Evolutionary conservation across 2,329 filamentous ascomycete species (phyloP).

Genomic region (Phialocephala subalpina): DNA sequence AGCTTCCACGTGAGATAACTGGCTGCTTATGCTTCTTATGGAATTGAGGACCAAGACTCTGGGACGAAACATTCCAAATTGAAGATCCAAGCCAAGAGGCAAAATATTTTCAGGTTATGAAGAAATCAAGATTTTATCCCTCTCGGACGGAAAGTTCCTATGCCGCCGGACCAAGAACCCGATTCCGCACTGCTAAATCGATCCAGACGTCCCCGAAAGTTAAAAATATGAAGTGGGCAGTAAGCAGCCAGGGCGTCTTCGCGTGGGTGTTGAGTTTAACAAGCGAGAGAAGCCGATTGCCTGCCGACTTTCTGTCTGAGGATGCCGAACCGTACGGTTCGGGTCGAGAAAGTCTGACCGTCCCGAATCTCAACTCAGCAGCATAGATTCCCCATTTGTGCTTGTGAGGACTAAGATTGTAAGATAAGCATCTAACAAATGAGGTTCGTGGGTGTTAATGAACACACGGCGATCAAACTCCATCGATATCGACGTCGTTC

Average conservation of each 20-base stretch:
- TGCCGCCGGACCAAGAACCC: neutral
- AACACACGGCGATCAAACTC: neutral
- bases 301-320: neutral
- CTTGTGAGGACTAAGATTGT: no score
- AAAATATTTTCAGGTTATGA: neutral
- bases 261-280: neutral
- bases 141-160: neutral
- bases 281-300: neutral
- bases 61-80: neutral
- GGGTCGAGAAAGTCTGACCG: constrained; percentile 11
- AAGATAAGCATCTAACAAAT: no score
- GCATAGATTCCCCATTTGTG: no score
- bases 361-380: no score
- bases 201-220: neutral
- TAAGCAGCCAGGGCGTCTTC: neutral
- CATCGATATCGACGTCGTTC: neutral
- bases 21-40: neutral
- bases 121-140: neutral
- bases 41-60: neutral
- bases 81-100: neutral
- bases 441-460: neutral
- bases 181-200: neutral
- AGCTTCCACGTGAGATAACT: neutral
- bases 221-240: neutral
- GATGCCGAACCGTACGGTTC: constrained; percentile 14